Percentiles rank a stretch among this genome's conserved stretches.
These are phyloP conservation scores for Fusarium xylarioides DNA, from an alignment of 2,329 filamentous ascomycete genomes.

Conservation along the genomic window DNA sequence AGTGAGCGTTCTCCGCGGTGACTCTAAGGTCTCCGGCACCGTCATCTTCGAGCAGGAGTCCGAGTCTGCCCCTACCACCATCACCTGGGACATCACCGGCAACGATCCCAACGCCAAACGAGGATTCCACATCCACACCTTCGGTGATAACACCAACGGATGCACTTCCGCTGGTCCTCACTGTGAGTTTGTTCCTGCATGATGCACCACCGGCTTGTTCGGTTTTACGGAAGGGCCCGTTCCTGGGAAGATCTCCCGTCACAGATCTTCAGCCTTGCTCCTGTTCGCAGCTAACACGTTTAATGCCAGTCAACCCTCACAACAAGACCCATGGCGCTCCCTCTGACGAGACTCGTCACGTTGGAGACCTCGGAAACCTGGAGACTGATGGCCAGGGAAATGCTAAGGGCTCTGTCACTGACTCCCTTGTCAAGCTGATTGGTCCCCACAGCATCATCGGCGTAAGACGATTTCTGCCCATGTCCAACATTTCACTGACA, in stretches of 20 bases:
- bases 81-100: conserved; percentile 92
- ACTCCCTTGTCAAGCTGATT: conserved; percentile 93
- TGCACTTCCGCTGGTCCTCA: conserved; percentile 98
- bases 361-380: conserved; percentile 98
- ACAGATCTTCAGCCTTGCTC: not conserved
- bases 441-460: conserved; percentile 94
- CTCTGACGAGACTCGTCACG: conserved; percentile 84
- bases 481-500: not conserved
- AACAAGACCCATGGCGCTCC: conserved; percentile 92
- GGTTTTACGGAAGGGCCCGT: not conserved
- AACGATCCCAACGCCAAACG: conserved; percentile 95
- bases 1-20: conserved; percentile 98
- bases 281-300: conserved; percentile 17
- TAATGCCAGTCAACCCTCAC: conserved; percentile 85
- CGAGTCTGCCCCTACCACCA: conserved; percentile 83
- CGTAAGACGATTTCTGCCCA: conserved; percentile 59
- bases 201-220: not conserved
- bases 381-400: conserved; percentile 94
- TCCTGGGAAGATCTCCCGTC: not conserved
- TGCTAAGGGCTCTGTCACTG: conserved; percentile 79
- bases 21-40: conserved; percentile 93
- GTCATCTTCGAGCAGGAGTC: conserved; percentile 93
- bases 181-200: conserved; percentile 68
- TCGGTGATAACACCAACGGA: conserved; percentile 99
- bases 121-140: conserved; percentile 98